These are phyloP conservation scores for Zostera marina DNA, from an alignment of 116 monocot species.

Conservation along the genomic window DNA sequence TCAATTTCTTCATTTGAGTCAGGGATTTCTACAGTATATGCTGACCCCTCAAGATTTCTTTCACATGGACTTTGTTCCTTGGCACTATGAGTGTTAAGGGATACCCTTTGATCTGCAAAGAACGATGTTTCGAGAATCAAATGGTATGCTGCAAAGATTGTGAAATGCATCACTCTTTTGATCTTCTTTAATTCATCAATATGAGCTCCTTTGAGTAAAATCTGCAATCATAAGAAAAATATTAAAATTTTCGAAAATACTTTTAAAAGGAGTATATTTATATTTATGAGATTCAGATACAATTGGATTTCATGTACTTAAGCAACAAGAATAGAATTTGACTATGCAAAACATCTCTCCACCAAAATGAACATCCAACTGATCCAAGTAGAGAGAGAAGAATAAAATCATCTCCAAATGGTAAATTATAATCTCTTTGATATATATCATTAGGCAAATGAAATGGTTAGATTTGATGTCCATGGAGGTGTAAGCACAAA, in stretches of 20 bases:
- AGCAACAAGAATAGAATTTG: not conserved
- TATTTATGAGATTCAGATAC: not conserved
- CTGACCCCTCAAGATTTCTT: not conserved
- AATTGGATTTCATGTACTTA: not conserved
- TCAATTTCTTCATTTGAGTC: slow-evolving; percentile 17
- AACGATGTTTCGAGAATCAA: slow-evolving; percentile 81
- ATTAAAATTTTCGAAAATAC: not conserved
- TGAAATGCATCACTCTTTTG: slow-evolving; percentile 54
- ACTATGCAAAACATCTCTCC: too few species aligned
- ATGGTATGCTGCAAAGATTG: slow-evolving; percentile 77
- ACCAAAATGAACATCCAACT: not conserved
- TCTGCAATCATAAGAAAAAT: slow-evolving; percentile 20
- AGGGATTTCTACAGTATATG: slow-evolving; percentile 17
- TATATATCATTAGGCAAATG: too few species aligned
- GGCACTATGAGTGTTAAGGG: slow-evolving; percentile 13
- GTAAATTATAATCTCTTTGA: too few species aligned
- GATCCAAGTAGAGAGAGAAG: not conserved
- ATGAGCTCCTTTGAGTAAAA: slow-evolving; percentile 68
- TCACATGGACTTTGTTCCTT: not conserved
- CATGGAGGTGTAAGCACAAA: too few species aligned
- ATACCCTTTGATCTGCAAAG: slow-evolving; percentile 66
- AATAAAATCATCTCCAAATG: not conserved
- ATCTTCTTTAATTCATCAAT: slow-evolving; percentile 74
- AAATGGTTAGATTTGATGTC: too few species aligned
- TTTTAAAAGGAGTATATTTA: not conserved